These are phyloP conservation scores for Ceratocystis alfenasii DNA, from an alignment of 2,329 filamentous ascomycete species.

Conservation along the genomic window DNA sequence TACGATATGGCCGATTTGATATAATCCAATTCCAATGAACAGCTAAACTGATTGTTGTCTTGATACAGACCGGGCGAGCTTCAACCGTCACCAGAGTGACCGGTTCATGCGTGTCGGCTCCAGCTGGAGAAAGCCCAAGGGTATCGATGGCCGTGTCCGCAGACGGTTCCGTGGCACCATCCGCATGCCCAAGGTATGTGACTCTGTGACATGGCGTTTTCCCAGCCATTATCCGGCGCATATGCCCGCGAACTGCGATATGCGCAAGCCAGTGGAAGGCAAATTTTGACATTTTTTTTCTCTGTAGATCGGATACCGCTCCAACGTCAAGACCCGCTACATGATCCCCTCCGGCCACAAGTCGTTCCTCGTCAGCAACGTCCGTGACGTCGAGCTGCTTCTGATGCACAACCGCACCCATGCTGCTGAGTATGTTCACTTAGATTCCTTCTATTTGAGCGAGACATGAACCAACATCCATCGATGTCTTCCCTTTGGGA, in stretches of 20 bases:
- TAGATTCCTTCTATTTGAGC: not conserved
- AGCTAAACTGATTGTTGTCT: constrained; percentile 23
- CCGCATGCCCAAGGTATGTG: constrained; percentile 93
- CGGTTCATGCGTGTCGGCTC: constrained; percentile 83
- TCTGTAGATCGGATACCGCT: constrained; percentile 84
- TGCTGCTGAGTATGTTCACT: constrained; percentile 78
- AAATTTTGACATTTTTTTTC: constrained; percentile 6
- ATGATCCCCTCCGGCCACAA: constrained; percentile 99
- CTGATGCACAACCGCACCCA: constrained; percentile 99
- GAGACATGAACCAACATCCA: not conserved
- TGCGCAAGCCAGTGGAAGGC: not conserved
- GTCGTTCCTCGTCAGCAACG: constrained; percentile 98
- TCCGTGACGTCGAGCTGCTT: constrained; percentile 88
- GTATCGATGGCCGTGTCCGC: constrained; percentile 97
- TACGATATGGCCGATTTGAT: not conserved
- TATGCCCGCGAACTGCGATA: not conserved
- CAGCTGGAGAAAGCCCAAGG: constrained; percentile 99
- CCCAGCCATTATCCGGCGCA: not conserved
- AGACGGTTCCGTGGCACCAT: constrained; percentile 93
- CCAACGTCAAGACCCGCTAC: constrained; percentile 99
- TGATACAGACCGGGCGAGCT: constrained; percentile 74
- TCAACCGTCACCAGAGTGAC: constrained; percentile 96
- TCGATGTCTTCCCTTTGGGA: not conserved
- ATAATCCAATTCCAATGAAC: constrained; percentile 10
- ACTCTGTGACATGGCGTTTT: not conserved